A percentile compares a stretch with the other conserved stretches of the same genome.
These are phyloP conservation scores for Carex pumila DNA, from an alignment of 176 grass and related monocot species.

Conservation along the genomic window DNA sequence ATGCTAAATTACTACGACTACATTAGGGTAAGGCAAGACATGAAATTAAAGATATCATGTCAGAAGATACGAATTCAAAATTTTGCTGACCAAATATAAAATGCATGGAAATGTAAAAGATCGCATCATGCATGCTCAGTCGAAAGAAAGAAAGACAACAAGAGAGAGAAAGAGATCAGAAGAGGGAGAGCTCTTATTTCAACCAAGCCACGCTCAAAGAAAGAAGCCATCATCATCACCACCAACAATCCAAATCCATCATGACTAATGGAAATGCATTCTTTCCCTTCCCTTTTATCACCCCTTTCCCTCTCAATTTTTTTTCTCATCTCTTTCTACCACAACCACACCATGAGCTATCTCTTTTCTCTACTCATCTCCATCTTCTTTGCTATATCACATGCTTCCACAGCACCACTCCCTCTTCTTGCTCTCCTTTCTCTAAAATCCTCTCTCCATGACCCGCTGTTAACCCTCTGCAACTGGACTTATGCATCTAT, in stretches of 20 bases:
- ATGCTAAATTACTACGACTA: not conserved
- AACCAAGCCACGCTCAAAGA: conserved; percentile 39
- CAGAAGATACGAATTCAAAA: not conserved
- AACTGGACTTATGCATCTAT: conserved; percentile 55
- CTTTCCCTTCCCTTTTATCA: conserved; percentile 46
- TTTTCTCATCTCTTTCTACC: conserved; percentile 17
- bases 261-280: conserved; percentile 46
- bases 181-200: conserved; percentile 20
- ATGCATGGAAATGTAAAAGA: not conserved
- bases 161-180: not conserved
- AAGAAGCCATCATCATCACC: conserved; percentile 26
- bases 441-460: conserved; percentile 45
- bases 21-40: not conserved
- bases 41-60: not conserved
- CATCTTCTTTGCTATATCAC: conserved; percentile 30
- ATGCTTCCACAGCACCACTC: conserved; percentile 39
- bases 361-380: conserved; percentile 30
- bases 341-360: conserved; percentile 11
- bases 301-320: not conserved
- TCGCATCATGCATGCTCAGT: conserved; percentile 10
- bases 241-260: conserved; percentile 32
- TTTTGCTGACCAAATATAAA: not conserved
- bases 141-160: not conserved
- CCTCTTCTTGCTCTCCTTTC: conserved; percentile 65
- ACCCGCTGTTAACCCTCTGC: conserved; percentile 41